Evolutionary conservation across 2,329 filamentous ascomycete species (phyloP).

Genomic region (Clonostachys chloroleuca): DNA sequence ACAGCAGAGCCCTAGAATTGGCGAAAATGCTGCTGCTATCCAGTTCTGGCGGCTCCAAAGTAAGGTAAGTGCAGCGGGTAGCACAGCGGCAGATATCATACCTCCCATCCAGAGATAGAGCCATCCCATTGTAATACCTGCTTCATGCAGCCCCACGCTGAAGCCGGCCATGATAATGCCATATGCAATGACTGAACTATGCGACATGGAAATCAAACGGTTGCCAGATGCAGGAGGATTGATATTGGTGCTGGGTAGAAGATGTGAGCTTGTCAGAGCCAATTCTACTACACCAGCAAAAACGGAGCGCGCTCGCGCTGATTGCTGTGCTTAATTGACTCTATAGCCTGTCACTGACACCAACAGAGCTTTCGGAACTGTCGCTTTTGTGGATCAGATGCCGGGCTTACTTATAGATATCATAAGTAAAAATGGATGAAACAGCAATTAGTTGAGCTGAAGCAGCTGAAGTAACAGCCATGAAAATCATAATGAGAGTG

Average conservation of each 20-base stretch:
- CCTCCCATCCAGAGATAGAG: constrained; percentile 83
- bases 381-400: too few relatives aligned
- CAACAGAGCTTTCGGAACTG: too few relatives aligned
- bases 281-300: too few relatives aligned
- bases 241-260: constrained; percentile 64
- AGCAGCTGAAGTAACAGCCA: constrained; percentile 80
- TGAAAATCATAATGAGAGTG: constrained; percentile 69
- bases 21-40: constrained; percentile 61
- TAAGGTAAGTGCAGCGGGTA: constrained; percentile 72
- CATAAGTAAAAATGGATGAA: constrained; percentile 81
- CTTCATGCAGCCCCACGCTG: constrained; percentile 65
- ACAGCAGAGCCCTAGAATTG: constrained; percentile 57
- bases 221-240: constrained; percentile 74
- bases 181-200: constrained; percentile 77
- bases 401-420: constrained; percentile 53
- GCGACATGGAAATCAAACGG: constrained; percentile 72
- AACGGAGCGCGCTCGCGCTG: too few relatives aligned
- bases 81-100: constrained; percentile 74
- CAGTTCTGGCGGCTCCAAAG: constrained; percentile 73
- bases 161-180: constrained; percentile 76
- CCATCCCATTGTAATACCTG: constrained; percentile 75
- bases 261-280: too few relatives aligned
- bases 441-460: constrained; percentile 83
- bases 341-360: too few relatives aligned
- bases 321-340: too few relatives aligned